phyloP scores from a whole-genome alignment of 2,329 filamentous ascomycete species.

The Tympanopsis confertula region DNA sequence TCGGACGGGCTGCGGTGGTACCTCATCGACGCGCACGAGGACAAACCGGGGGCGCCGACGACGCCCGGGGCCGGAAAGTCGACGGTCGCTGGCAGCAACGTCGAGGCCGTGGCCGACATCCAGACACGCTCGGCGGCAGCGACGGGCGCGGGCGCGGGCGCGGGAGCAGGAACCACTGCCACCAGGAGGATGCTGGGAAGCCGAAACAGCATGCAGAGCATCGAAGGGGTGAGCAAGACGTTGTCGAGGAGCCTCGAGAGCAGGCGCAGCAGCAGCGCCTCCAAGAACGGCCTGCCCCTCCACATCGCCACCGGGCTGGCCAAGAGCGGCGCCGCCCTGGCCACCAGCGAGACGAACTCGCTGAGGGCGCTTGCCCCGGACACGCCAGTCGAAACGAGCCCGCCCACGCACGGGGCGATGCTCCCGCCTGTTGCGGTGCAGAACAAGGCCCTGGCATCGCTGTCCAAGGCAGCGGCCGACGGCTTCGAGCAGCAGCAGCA shows the following conservation, averaged over 20 bases:
- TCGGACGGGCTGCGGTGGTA: constrained; percentile 66
- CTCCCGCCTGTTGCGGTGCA: constrained; percentile 12
- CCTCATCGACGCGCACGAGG: constrained; percentile 58
- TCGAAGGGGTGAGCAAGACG: constrained; percentile 58
- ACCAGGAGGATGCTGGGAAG: constrained; percentile 12
- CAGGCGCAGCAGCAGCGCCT: constrained; percentile 52
- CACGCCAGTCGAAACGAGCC: constrained; percentile 67
- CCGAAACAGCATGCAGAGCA: constrained; percentile 36
- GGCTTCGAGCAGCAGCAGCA: too few species aligned
- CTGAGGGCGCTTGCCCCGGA: constrained; percentile 56
- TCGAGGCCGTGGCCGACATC: constrained; percentile 49
- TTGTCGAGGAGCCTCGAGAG: constrained; percentile 56
- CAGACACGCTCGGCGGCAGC: constrained; percentile 15
- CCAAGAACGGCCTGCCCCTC: constrained; percentile 32
- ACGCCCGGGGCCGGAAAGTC: constrained; percentile 62
- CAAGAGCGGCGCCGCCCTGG: constrained; percentile 42
- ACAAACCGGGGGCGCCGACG: constrained; percentile 56
- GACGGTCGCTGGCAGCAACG: constrained; percentile 56
- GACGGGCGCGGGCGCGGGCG: constrained; percentile 29
- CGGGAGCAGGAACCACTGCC: constrained; percentile 27
- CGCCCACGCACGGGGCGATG: constrained; percentile 18
- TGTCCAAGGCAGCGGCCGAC: constrained; percentile 6
- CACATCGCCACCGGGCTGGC: constrained; percentile 36
- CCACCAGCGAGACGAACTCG: constrained; percentile 37
- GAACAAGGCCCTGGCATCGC: constrained; percentile 5